Evolutionary conservation across 2,329 filamentous ascomycete species (phyloP).

Genomic region (Laburnicola sp.): DNA sequence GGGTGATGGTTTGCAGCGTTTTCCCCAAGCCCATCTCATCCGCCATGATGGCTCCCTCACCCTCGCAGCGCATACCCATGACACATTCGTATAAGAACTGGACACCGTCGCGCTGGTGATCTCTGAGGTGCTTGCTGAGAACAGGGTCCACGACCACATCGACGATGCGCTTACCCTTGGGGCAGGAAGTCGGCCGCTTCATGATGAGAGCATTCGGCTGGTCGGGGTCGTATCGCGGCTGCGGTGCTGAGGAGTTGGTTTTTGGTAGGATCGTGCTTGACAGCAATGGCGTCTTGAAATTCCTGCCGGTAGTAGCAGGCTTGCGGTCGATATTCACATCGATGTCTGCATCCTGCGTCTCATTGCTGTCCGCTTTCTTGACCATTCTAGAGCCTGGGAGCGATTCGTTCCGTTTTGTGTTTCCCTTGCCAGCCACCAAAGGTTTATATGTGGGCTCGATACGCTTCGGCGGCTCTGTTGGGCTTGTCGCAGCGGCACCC

Average conservation of each 20-base stretch:
- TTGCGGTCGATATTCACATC: constrained; percentile 43
- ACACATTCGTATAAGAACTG: constrained; percentile 75
- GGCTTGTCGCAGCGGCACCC: constrained; percentile 25
- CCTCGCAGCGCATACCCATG: constrained; percentile 70
- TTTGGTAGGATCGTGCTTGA: constrained; percentile 55
- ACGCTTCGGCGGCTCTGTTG: constrained; percentile 20
- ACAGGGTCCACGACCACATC: constrained; percentile 74
- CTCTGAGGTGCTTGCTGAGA: constrained; percentile 63
- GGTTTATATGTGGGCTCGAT: constrained; percentile 22
- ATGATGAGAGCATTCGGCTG: constrained; percentile 66
- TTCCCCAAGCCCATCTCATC: constrained; percentile 79
- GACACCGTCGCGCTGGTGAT: constrained; percentile 71
- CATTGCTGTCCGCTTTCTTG: constrained; percentile 23
- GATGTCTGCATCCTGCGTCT: constrained; percentile 32
- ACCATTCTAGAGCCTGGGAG: constrained; percentile 9
- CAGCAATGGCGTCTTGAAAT: constrained; percentile 66
- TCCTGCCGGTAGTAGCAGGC: constrained; percentile 47
- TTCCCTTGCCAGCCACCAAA: background rate
- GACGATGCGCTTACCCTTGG: constrained; percentile 66
- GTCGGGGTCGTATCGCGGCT: constrained; percentile 67
- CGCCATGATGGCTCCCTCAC: constrained; percentile 70
- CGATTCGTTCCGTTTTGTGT: constrained; percentile 19
- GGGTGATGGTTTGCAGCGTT: constrained; percentile 70
- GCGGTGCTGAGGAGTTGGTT: constrained; percentile 52
- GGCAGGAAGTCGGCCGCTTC: constrained; percentile 60